Evolutionary conservation across 805 yeast species (phyloP).

Genomic region (Candida tallmaniae): DNA sequence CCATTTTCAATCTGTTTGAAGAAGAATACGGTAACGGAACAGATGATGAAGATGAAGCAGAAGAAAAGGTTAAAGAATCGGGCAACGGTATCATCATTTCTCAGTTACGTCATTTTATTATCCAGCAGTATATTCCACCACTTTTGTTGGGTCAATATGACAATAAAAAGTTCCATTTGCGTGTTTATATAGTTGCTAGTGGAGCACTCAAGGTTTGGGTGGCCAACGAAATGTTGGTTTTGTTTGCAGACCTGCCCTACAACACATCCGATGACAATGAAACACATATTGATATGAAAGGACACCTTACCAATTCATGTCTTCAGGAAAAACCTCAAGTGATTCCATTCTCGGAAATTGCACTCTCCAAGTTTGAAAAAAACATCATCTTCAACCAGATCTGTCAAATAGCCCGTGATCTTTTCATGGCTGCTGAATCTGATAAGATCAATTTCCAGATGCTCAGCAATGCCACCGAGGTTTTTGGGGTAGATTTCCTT

Average conservation of each 20-base stretch:
- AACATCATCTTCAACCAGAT: conserved; percentile 53
- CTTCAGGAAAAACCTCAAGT: conserved; percentile 61
- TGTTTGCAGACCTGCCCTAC: conserved; percentile 60
- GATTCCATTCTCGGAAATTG: conserved; percentile 56
- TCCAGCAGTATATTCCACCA: conserved; percentile 78
- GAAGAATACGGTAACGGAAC: conserved; percentile 46
- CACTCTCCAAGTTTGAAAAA: conserved; percentile 31
- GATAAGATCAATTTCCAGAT: conserved; percentile 87
- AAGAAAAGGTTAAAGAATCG: conserved; percentile 32
- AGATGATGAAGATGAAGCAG: conserved; percentile 46
- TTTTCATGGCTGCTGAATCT: conserved; percentile 78
- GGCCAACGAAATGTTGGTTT: conserved; percentile 70
- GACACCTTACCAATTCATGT: conserved; percentile 94
- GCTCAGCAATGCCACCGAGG: conserved; percentile 73
- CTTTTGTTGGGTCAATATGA: conserved; percentile 57
- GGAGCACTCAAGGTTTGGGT: conserved; percentile 79
- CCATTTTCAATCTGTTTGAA: conserved; percentile 80
- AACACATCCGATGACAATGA: conserved; percentile 16
- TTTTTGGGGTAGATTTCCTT: conserved; percentile 85
- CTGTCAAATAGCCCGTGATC: conserved; percentile 57
- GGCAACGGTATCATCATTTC: conserved; percentile 73
- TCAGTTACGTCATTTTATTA: conserved; percentile 84
- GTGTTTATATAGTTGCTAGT: conserved; percentile 73
- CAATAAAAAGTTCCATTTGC: conserved; percentile 78
- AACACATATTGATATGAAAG: conserved; percentile 45